Conservation (phyloP, 106 monocot genomes). For the Allium sativum region DNA sequence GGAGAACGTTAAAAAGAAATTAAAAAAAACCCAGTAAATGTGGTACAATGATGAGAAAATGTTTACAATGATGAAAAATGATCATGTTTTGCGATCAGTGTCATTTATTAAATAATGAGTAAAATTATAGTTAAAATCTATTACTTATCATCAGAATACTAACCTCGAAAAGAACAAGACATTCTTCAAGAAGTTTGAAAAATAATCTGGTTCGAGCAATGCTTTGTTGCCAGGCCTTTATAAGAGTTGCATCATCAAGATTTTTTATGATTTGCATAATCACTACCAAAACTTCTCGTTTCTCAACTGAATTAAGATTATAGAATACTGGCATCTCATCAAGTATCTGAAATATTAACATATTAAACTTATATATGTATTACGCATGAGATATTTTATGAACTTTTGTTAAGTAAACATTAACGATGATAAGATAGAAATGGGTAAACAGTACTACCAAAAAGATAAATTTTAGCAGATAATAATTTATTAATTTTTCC, state of each 20-base stretch:
- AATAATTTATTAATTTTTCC: no score
- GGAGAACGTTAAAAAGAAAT: background rate
- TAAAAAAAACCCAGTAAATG: background rate
- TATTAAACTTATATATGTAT: background rate
- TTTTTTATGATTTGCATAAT: constrained; percentile 88
- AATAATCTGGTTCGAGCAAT: constrained; percentile 91
- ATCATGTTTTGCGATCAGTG: no score
- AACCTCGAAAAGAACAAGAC: constrained; percentile 93
- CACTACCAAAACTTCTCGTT: constrained; percentile 88
- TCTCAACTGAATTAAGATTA: constrained; percentile 85
- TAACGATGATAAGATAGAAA: no score
- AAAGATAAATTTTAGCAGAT: no score
- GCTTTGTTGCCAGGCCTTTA: constrained; percentile 97
- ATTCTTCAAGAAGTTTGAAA: constrained; percentile 98
- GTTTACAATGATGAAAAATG: no score
- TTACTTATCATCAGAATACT: background rate
- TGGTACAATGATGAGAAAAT: no score
- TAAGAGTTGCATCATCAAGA: constrained; percentile 81
- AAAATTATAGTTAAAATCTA: no score
- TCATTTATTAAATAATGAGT: no score
- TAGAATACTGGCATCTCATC: constrained; percentile 99
- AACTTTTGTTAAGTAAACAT: no score
- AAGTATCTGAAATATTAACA: constrained; percentile 55
- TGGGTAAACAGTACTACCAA: no score
- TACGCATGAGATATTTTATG: no score